Conservation (phyloP, 2,329 filamentous ascomycete species). For the Cladorrhinum sp. region DNA sequence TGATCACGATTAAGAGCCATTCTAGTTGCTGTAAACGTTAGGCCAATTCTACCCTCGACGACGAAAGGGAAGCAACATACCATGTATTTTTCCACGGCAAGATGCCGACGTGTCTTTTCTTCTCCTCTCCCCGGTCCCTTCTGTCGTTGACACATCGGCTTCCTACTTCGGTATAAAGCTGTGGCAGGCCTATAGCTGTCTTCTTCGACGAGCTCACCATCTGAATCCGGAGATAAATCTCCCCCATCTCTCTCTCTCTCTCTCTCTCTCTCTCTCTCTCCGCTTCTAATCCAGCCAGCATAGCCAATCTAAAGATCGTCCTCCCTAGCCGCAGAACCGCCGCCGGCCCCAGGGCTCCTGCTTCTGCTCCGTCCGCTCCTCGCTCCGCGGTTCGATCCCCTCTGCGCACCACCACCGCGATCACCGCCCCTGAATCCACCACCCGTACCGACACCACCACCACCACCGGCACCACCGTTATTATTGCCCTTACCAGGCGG, state of each 20-base stretch:
- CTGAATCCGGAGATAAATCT: neutral
- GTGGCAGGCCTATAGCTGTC: neutral
- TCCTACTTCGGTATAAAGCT: neutral
- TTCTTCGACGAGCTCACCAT: too few species aligned
- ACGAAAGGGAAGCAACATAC: constrained; percentile 7
- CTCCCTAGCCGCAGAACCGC: neutral
- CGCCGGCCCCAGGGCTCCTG: constrained; percentile 42
- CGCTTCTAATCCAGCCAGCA: neutral
- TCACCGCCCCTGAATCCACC: constrained; percentile 25
- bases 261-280: neutral
- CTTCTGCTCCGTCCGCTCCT: constrained; percentile 45
- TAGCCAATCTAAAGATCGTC: neutral
- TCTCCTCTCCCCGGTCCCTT: neutral
- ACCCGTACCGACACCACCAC: constrained; percentile 35
- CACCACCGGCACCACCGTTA: constrained; percentile 30
- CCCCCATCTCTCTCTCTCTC: neutral
- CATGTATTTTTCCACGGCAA: constrained; percentile 13
- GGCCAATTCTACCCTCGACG: neutral
- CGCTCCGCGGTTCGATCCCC: constrained; percentile 37
- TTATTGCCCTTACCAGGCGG: constrained; percentile 57
- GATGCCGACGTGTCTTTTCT: constrained; percentile 23
- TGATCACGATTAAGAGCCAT: neutral
- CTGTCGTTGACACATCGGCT: constrained; percentile 21
- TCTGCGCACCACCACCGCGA: constrained; percentile 36
- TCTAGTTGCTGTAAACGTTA: neutral